These are phyloP conservation scores for Paulownia fortunei DNA, from an alignment of 257 asterid genomes.

Conservation along the genomic window DNA sequence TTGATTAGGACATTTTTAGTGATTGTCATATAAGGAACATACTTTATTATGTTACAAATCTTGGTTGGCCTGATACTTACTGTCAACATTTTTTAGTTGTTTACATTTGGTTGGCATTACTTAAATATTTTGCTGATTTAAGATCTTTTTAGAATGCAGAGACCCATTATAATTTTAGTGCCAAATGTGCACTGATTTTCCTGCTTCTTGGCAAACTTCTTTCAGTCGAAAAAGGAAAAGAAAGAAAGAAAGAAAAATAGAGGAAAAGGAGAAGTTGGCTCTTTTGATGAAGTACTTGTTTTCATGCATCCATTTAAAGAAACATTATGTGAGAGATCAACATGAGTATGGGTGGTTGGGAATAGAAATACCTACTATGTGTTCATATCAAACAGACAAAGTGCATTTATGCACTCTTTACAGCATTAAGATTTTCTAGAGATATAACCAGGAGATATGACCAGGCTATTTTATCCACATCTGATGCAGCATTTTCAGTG, in stretches of 20 bases:
- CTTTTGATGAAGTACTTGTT: too few relatives aligned
- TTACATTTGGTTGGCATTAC: not conserved
- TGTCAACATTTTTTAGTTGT: not conserved
- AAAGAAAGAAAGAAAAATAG: not conserved
- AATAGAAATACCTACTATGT: not conserved
- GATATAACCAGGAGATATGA: too few relatives aligned
- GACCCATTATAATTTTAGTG: not conserved
- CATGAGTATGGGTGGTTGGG: slow-evolving; percentile 11
- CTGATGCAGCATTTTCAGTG: not conserved
- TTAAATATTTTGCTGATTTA: not conserved
- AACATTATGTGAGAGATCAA: not conserved
- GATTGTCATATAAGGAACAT: not conserved
- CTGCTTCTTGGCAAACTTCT: not conserved
- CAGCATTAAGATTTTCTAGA: not conserved
- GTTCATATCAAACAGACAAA: not conserved
- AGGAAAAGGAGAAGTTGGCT: not conserved
- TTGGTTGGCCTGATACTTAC: not conserved
- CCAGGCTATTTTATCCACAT: too few relatives aligned
- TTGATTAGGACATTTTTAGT: not conserved
- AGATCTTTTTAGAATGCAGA: not conserved
- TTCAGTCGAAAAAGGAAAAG: not conserved
- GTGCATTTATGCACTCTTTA: not conserved
- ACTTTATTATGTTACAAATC: not conserved
- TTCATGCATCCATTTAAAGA: too few relatives aligned
- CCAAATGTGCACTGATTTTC: not conserved